A percentile compares a stretch with the other conserved stretches of the same genome.
These are phyloP conservation scores for Auxenochlorella pyrenoidosa DNA, from an alignment of 139 green algal genomes.

Conservation along the genomic window DNA sequence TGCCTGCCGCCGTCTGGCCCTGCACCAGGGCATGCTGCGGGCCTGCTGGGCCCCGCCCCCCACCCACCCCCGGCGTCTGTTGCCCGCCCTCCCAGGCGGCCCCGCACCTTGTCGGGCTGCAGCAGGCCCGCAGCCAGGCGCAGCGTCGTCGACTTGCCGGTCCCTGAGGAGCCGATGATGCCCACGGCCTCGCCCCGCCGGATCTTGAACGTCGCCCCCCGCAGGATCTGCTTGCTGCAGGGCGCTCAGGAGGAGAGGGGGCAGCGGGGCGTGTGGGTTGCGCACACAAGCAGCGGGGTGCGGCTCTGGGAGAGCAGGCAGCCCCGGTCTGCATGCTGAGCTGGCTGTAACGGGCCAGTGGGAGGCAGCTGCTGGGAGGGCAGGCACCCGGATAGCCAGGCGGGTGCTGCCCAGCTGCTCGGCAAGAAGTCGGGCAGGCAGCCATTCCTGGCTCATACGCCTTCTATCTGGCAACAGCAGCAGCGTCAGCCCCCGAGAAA, in stretches of 20 bases:
- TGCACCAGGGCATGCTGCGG: too few relatives aligned
- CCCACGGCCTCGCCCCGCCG: constrained; percentile 95
- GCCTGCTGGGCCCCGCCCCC: too few relatives aligned
- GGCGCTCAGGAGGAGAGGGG: not conserved
- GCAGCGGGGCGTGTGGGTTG: not conserved
- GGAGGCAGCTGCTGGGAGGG: not conserved
- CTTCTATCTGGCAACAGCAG: not conserved
- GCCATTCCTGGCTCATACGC: too few relatives aligned
- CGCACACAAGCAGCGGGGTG: not conserved
- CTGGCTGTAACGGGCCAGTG: not conserved
- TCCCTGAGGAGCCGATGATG: constrained; percentile 97
- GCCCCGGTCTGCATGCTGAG: not conserved
- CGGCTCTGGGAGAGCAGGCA: not conserved
- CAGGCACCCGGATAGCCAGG: not conserved
- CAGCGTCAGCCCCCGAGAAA: too few relatives aligned
- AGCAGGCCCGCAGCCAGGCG: constrained; percentile 94
- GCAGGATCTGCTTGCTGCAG: constrained; percentile 87
- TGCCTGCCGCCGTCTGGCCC: too few relatives aligned
- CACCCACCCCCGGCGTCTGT: too few relatives aligned
- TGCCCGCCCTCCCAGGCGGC: too few relatives aligned
- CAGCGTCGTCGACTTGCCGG: constrained; percentile 97
- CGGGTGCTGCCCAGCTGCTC: not conserved
- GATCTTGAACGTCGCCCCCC: constrained; percentile 93
- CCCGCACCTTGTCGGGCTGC: constrained; percentile 81
- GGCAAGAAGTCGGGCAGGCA: too few relatives aligned